Evolutionary conservation across 352 stramenopile genomes (phyloP), one percentile per base, ranked within the genome.

Genomic region (Pythium vanterpoolii): DNA sequence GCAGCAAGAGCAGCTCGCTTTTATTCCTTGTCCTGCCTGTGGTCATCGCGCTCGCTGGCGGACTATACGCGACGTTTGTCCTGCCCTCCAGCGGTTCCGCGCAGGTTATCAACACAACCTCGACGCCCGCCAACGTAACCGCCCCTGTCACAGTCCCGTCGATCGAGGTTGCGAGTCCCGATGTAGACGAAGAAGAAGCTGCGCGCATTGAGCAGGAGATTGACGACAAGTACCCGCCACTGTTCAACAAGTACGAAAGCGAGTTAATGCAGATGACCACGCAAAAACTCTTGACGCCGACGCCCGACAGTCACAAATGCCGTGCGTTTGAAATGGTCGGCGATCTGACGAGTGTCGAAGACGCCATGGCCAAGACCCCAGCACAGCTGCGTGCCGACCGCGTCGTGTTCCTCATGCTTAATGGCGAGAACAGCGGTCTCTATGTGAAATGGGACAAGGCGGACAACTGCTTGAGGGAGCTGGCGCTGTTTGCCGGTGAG

Each of bases 351-450:
- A 69, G 74, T 31, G 73, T 87, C 19, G 64, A 77, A 48, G 50
- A 57, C 3, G 77, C 72, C 23, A 42, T 87, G 42, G 64, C 43
- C 16, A 58, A 56, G 39, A 43, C 23, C 14, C 47, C 69, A 4
- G 46, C 68, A 9, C 45, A 73, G 50, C 59, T 89, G 24, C 74
- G 68, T 48, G 43, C 51, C 0, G 58, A 73, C 6, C 43, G 62
- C 18, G 68, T 65, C 30, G 76, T 88, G 43, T 86, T 91, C 34
- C 66, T 91, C 51, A 83, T 86, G 73, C 71, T 89, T 31, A 91
- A 89, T 36, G 79, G 82, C 24, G 45, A 86, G 43, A 83, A 89
- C 57, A 69, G 85, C 16, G 79, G 77, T 26, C 7, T 87, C 2
- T 73, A 69, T 43, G 30, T 87, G 33, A 59, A 62, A 7, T 91